Evolutionary conservation across 1,284 basidiomycete species (phyloP).

Genomic region (Ustilago sp.): DNA sequence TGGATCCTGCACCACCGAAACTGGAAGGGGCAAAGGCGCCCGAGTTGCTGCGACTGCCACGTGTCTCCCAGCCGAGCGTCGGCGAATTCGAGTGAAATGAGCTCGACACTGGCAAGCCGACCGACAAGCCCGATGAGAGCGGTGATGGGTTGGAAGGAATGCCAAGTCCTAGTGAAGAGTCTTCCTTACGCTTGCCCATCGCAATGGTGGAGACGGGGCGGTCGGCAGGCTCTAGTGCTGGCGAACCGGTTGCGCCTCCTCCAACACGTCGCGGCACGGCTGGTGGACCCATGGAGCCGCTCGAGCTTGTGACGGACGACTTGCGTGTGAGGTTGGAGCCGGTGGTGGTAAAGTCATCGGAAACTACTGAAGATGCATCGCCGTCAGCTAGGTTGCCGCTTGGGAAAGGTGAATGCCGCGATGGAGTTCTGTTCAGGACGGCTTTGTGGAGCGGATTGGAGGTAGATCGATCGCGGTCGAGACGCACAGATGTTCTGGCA

Average conservation of each 20-base stretch:
- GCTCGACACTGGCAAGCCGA: slow-evolving; percentile 30
- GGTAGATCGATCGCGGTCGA: slow-evolving; percentile 38
- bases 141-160: slow-evolving; percentile 43
- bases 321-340: slow-evolving; percentile 48
- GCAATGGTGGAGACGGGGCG: slow-evolving; percentile 38
- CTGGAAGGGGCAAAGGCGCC: slow-evolving; percentile 36
- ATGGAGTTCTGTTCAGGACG: slow-evolving; percentile 33
- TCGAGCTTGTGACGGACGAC: slow-evolving; percentile 47
- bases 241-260: slow-evolving; percentile 21
- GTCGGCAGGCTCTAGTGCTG: slow-evolving; percentile 33
- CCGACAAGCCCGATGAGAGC: slow-evolving; percentile 33
- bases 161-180: slow-evolving; percentile 42
- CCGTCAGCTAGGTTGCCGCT: slow-evolving; percentile 24
- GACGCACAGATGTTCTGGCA: slow-evolving; percentile 17
- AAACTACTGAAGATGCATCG: slow-evolving; percentile 37
- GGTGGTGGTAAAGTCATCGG: slow-evolving; percentile 35
- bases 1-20: slow-evolving; percentile 26
- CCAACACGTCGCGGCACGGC: slow-evolving; percentile 38
- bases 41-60: slow-evolving; percentile 35
- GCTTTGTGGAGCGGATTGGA: slow-evolving; percentile 44
- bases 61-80: slow-evolving; percentile 33
- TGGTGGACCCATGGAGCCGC: slow-evolving; percentile 52
- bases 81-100: slow-evolving; percentile 45
- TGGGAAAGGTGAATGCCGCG: slow-evolving; percentile 26
- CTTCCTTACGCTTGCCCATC: slow-evolving; percentile 49